A percentile compares a stretch with the other conserved stretches of the same genome.
These are phyloP conservation scores for Ceratocystis albifundus DNA, from an alignment of 2,329 filamentous ascomycete species.

Conservation along the genomic window DNA sequence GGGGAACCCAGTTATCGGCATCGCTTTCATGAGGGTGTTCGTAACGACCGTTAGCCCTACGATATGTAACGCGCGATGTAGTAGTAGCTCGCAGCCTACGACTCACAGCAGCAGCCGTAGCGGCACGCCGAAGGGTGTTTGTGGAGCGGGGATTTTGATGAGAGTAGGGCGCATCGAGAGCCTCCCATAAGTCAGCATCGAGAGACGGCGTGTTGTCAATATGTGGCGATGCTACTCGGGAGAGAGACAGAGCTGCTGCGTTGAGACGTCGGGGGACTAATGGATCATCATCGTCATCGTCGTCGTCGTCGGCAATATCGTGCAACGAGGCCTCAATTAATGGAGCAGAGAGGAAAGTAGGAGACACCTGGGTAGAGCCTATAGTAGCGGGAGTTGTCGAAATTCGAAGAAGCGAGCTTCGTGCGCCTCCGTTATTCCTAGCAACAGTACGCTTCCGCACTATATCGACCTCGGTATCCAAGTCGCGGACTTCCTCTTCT, in stretches of 20 bases:
- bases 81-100: slow-evolving; percentile 50
- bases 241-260: slow-evolving; percentile 24
- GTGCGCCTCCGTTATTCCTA: slow-evolving; percentile 42
- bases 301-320: slow-evolving; percentile 25
- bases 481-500: slow-evolving; percentile 60
- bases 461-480: slow-evolving; percentile 68
- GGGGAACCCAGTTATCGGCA: slow-evolving; percentile 78
- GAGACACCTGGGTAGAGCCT: not conserved
- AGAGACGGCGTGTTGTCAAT: slow-evolving; percentile 21
- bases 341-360: not conserved
- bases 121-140: slow-evolving; percentile 58
- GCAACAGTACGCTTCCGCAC: slow-evolving; percentile 63
- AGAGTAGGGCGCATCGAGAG: slow-evolving; percentile 59
- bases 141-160: slow-evolving; percentile 60
- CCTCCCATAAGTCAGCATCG: slow-evolving; percentile 32
- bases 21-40: slow-evolving; percentile 78
- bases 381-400: slow-evolving; percentile 31
- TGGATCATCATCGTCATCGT: slow-evolving; percentile 38
- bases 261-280: slow-evolving; percentile 39
- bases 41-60: slow-evolving; percentile 55
- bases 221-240: not conserved
- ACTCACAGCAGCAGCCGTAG: slow-evolving; percentile 63
- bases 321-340: not conserved
- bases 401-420: slow-evolving; percentile 39
- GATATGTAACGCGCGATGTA: slow-evolving; percentile 47